Evolutionary conservation across 768 basidiomycete species (phyloP).

Genomic region (Psilocybe sp.): DNA sequence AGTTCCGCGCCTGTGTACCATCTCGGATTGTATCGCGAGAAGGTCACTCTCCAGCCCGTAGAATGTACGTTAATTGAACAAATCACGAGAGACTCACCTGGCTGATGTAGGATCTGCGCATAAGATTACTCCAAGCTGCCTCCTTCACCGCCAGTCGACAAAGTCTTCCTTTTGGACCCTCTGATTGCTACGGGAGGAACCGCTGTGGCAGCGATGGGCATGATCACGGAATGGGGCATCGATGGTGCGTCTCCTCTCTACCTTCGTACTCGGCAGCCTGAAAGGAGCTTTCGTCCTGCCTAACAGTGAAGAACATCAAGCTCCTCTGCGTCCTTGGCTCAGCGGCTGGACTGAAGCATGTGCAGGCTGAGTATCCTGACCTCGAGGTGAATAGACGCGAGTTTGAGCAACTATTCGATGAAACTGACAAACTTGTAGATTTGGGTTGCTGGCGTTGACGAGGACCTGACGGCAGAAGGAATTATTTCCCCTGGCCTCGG

Average conservation of each 20-base stretch:
- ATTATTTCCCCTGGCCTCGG: constrained; percentile 89
- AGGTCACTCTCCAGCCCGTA: constrained; percentile 83
- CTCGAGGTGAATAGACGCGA: constrained; percentile 57
- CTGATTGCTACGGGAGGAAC: constrained; percentile 94
- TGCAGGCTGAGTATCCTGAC: constrained; percentile 67
- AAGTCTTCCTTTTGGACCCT: constrained; percentile 88
- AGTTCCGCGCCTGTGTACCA: constrained; percentile 87
- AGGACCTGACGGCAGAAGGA: constrained; percentile 67
- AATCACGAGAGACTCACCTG: not conserved
- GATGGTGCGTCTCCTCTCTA: constrained; percentile 40
- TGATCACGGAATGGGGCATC: constrained; percentile 85
- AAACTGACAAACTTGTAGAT: constrained; percentile 45
- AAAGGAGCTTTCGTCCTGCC: constrained; percentile 2
- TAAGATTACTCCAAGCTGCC: constrained; percentile 92
- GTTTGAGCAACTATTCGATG: not conserved
- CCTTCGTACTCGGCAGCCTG: not conserved
- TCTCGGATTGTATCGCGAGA: constrained; percentile 87
- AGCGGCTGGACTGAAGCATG: constrained; percentile 63
- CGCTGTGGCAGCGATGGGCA: constrained; percentile 79
- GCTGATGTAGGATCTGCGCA: not conserved
- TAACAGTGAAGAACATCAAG: constrained; percentile 67
- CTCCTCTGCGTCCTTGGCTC: constrained; percentile 82
- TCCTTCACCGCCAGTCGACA: constrained; percentile 68
- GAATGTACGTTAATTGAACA: constrained; percentile 58
- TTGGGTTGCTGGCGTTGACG: constrained; percentile 83